A percentile compares a stretch with the other conserved stretches of the same genome.
These are phyloP conservation scores for Tarenaya hassleriana DNA, from an alignment of 345 rosid genomes.

Conservation along the genomic window DNA sequence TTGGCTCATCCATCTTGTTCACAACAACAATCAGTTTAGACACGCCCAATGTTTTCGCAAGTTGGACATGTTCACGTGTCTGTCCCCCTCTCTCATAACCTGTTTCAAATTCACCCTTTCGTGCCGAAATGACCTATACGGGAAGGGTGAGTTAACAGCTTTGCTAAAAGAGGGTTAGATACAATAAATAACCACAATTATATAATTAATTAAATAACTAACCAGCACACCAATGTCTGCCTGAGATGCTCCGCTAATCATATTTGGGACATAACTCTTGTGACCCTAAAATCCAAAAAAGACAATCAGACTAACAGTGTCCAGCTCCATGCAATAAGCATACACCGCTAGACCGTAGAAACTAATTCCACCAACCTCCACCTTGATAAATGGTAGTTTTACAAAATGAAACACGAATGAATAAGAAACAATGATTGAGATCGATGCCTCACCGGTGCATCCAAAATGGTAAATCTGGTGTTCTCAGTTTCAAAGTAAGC, in stretches of 20 bases:
- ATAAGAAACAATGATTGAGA: not conserved
- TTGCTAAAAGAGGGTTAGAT: conserved; percentile 5
- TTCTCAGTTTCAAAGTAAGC: conserved; percentile 92
- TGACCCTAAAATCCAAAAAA: conserved; percentile 64
- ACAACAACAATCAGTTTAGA: conserved; percentile 83
- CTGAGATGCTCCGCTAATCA: conserved; percentile 99
- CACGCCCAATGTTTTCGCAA: conserved; percentile 98
- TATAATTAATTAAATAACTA: conserved; percentile 30
- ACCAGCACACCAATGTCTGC: conserved; percentile 98
- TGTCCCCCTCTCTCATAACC: conserved; percentile 99
- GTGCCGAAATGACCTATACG: conserved; percentile 84
- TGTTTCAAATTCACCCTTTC: conserved; percentile 98
- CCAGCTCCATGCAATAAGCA: too few species aligned
- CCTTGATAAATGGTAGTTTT: conserved; percentile 1
- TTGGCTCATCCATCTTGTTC: conserved; percentile 97
- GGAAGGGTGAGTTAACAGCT: conserved; percentile 1
- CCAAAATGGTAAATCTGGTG: conserved; percentile 95
- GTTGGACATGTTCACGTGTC: conserved; percentile 99
- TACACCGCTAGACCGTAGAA: not conserved
- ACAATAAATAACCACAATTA: not conserved
- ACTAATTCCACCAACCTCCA: conserved; percentile 11
- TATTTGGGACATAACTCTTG: conserved; percentile 97
- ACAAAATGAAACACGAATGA: not conserved
- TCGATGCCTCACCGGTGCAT: conserved; percentile 76
- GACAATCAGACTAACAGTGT: not conserved